Evolutionary conservation across 371 early-diverging fungal species (phyloP).

Genomic region (Circinella umbellata): DNA sequence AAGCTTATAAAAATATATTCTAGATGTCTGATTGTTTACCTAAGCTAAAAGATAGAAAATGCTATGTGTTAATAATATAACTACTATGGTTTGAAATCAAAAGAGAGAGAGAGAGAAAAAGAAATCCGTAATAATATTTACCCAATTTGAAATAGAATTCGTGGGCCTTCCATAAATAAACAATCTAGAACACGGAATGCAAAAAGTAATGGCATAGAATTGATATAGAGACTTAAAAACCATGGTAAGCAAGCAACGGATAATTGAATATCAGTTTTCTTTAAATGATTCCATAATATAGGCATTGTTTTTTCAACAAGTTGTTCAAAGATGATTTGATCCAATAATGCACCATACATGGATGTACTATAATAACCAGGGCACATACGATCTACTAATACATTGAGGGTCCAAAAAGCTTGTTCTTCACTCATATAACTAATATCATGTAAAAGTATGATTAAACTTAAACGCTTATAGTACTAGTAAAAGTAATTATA

Average conservation of each 20-base stretch:
- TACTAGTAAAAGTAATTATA: too few species aligned
- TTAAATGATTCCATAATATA: slow-evolving; percentile 78
- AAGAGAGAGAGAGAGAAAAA: background rate
- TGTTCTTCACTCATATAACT: slow-evolving; percentile 94
- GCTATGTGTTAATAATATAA: too few species aligned
- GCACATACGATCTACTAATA: slow-evolving; percentile 86
- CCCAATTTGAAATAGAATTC: slow-evolving; percentile 92
- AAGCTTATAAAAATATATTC: too few species aligned
- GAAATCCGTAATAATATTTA: slow-evolving; percentile 29
- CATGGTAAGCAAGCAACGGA: slow-evolving; percentile 95
- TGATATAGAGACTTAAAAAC: slow-evolving; percentile 95
- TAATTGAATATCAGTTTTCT: slow-evolving; percentile 88
- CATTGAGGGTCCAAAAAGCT: slow-evolving; percentile 92
- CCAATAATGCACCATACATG: slow-evolving; percentile 96
- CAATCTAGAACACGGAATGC: slow-evolving; percentile 93
- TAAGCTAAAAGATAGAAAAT: background rate
- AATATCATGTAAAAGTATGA: too few species aligned
- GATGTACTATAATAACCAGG: slow-evolving; percentile 97
- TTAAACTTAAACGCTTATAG: too few species aligned
- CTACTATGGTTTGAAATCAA: background rate
- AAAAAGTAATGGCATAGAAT: slow-evolving; percentile 88
- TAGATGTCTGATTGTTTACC: background rate
- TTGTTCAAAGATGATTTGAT: slow-evolving; percentile 93
- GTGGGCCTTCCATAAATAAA: slow-evolving; percentile 93
- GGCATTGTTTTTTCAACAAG: slow-evolving; percentile 83